Base-by-base conservation (phyloP, 805 yeast genomes). In the Monosporozyma solicola region DNA sequence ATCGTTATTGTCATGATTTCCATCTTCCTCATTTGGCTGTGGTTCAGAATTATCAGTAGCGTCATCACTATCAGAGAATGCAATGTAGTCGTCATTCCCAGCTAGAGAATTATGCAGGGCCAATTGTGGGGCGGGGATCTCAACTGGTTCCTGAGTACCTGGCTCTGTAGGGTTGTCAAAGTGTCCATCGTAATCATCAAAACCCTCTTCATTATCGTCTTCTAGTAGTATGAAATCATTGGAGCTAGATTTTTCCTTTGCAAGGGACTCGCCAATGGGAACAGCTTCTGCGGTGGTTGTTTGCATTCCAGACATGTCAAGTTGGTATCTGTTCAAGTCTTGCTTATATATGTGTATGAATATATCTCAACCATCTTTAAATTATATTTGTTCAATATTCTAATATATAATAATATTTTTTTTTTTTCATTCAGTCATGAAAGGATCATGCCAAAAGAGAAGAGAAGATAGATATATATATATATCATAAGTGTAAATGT, bases 61-160 rank as follows among this genome's bases (percentile, higher is more conserved):
- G 1, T 75, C 72, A 51, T 75, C 72, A 51, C 64, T 59, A 13
- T 49, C 24, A 9, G 72, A 72, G 22, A 75, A 61, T 1, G 75
- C 72, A 35, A 75, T 75, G 57, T 70, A 75, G 55, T 75, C 79
- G 7, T 63, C 67, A 53, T 74, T 74, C 1, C 49, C 49, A 2
- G 53, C 54, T 24, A 60, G 35, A 13, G 46, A 52, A 25, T 41
- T 43, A n/a, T 41, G 24, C 11, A 24, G 22, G 13, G 32, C 2
- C 25, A 41, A 15, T 7, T 33, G 48, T 29, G 29, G 31, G 16
- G 39, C 27, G 11, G 48, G 41, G 2, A 41, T 35, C 41, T 16
- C 48, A 41, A 43, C 41, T 29, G 44, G 33, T n/a, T 43, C 31
- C 15, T 50, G 45, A 13, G 51, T 48, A 10, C 45, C 44, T 20